Conservation (phyloP, 805 yeast species). For the Kuraishia hungarica region DNA sequence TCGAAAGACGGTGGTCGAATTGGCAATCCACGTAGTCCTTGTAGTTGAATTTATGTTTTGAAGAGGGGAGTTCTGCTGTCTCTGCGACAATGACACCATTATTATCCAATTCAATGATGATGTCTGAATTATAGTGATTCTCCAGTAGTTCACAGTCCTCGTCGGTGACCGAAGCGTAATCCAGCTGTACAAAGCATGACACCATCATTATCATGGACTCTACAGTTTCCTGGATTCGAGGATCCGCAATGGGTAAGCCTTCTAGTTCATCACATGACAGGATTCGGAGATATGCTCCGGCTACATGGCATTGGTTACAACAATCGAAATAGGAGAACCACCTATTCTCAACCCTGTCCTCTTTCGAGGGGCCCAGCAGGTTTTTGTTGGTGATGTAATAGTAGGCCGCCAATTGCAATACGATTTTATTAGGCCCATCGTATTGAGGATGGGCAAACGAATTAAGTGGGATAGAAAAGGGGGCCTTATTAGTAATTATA, state of each 20-base stretch:
- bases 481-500: conserved; percentile 14
- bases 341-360: conserved; percentile 3
- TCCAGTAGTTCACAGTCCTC: conserved; percentile 11
- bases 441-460: conserved; percentile 20
- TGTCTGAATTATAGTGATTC: conserved; percentile 12
- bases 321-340: conserved; percentile 22
- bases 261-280: conserved; percentile 15
- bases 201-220: conserved; percentile 11
- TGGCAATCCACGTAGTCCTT: conserved; percentile 9
- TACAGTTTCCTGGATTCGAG: conserved; percentile 13
- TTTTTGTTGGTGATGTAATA: conserved; percentile 4
- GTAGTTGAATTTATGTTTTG: conserved; percentile 7
- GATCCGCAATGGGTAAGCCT: conserved; percentile 6
- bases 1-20: neutral
- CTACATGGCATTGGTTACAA: conserved; percentile 21
- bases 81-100: neutral
- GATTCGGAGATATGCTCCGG: conserved; percentile 26
- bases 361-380: neutral
- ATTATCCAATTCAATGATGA: conserved; percentile 7
- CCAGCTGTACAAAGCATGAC: conserved; percentile 14
- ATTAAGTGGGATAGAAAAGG: conserved; percentile 14
- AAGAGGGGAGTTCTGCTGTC: neutral
- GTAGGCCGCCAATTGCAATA: conserved; percentile 12
- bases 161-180: conserved; percentile 10
- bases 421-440: conserved; percentile 15